These are phyloP conservation scores for Pythium sukuiense DNA, from an alignment of 352 stramenopile species.

Conservation along the genomic window DNA sequence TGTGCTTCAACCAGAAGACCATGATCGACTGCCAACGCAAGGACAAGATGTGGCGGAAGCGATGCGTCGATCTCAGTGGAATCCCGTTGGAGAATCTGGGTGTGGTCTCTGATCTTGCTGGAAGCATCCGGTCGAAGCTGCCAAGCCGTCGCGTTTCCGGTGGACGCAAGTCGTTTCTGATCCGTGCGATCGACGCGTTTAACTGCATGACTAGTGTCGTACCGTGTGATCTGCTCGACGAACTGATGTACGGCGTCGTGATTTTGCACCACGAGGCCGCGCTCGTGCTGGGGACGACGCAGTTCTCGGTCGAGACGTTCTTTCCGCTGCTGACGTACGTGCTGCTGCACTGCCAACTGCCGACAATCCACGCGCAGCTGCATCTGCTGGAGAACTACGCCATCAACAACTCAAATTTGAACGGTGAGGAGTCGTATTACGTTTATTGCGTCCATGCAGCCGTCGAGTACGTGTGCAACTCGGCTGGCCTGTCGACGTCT, in stretches of 20 bases:
- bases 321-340: constrained; percentile 85
- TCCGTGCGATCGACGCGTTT: constrained; percentile 78
- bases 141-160: constrained; percentile 44
- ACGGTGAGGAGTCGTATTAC: constrained; percentile 89
- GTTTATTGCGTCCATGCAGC: constrained; percentile 86
- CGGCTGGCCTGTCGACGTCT: constrained; percentile 32
- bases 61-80: constrained; percentile 57
- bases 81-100: constrained; percentile 70
- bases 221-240: constrained; percentile 80
- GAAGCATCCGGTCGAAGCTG: constrained; percentile 56
- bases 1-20: constrained; percentile 74
- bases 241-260: constrained; percentile 84
- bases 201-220: constrained; percentile 77
- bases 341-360: constrained; percentile 69
- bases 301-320: constrained; percentile 87
- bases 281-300: constrained; percentile 82
- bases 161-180: constrained; percentile 44
- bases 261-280: constrained; percentile 85
- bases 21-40: constrained; percentile 77
- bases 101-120: constrained; percentile 50
- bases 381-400: constrained; percentile 83
- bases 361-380: constrained; percentile 75
- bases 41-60: constrained; percentile 83
- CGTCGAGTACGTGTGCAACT: constrained; percentile 86
- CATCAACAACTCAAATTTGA: constrained; percentile 76